Evolutionary conservation across 2,329 filamentous ascomycete genomes (phyloP).

Genomic region (Rutstroemia sp.): DNA sequence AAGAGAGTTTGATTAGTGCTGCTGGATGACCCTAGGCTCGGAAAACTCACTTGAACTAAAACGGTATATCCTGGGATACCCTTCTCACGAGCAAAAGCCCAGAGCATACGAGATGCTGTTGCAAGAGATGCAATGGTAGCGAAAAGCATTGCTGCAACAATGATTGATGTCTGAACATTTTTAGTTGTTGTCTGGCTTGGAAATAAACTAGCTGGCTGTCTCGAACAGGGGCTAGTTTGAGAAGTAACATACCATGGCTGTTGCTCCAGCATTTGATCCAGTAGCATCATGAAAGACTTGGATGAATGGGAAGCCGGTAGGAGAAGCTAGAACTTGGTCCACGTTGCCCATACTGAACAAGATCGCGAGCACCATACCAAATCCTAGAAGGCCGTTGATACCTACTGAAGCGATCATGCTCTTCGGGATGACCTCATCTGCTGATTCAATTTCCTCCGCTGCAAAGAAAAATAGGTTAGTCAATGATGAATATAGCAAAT

Average conservation of each 20-base stretch:
- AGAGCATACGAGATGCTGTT: conserved; percentile 6
- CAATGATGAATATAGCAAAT: neutral
- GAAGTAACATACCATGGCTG: neutral
- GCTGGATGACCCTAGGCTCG: neutral
- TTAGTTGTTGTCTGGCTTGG: neutral
- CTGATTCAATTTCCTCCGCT: conserved; percentile 10
- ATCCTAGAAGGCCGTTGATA: conserved; percentile 9
- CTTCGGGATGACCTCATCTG: conserved; percentile 5
- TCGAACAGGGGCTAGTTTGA: no score
- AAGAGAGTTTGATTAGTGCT: neutral
- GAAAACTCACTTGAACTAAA: neutral
- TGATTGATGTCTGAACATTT: conserved; percentile 11
- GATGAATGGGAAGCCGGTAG: conserved; percentile 8
- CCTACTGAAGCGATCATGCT: conserved; percentile 6
- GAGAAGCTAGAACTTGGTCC: neutral
- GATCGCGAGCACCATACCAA: conserved; percentile 10
- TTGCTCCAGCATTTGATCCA: neutral
- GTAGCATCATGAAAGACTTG: neutral
- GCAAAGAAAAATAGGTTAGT: neutral
- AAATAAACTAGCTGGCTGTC: no score
- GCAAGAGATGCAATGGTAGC: neutral
- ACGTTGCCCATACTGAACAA: conserved; percentile 7
- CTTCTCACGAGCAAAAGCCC: conserved; percentile 7
- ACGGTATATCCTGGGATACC: neutral
- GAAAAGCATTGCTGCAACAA: conserved; percentile 1